These are phyloP conservation scores for Immersiporthe knoxdaviesiana DNA, from an alignment of 2,329 filamentous ascomycete species.

Conservation along the genomic window DNA sequence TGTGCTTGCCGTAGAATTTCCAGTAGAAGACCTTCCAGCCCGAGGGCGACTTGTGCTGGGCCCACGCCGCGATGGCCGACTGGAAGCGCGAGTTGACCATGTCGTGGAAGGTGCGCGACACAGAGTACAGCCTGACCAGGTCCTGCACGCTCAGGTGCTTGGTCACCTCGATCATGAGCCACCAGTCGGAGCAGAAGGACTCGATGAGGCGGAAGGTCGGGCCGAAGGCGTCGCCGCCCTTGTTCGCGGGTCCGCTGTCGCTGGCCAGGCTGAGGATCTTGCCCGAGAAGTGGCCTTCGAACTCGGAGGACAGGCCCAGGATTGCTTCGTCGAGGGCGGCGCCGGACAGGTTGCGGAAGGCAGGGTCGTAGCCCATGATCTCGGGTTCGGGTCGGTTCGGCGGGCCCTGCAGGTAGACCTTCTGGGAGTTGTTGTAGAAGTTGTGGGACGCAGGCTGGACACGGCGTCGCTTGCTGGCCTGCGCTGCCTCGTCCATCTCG, in stretches of 20 bases:
- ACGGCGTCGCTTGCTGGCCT: constrained; percentile 23
- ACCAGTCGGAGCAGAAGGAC: constrained; percentile 48
- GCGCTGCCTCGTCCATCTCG: constrained; percentile 21
- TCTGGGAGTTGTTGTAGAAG: constrained; percentile 19
- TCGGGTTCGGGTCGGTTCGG: background rate
- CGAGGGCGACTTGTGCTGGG: constrained; percentile 56
- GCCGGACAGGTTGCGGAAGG: background rate
- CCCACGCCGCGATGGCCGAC: constrained; percentile 60
- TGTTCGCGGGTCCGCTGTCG: background rate
- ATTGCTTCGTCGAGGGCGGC: constrained; percentile 20
- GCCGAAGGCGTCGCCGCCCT: background rate
- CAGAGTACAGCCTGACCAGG: constrained; percentile 66
- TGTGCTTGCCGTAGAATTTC: constrained; percentile 59
- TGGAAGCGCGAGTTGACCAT: constrained; percentile 63
- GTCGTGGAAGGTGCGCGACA: constrained; percentile 64
- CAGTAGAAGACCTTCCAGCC: constrained; percentile 63
- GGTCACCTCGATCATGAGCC: constrained; percentile 59
- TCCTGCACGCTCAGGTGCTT: constrained; percentile 57
- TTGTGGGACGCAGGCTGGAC: background rate
- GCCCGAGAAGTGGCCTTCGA: constrained; percentile 20
- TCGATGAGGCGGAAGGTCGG: constrained; percentile 47
- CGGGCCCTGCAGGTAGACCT: constrained; percentile 25
- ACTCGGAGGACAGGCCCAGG: constrained; percentile 17
- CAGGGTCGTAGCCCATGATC: background rate
- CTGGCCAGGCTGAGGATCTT: background rate